Percentiles rank a stretch among this genome's conserved stretches.
Conservation (phyloP, 495 filamentous ascomycete genomes). For the Glonium stellatum region DNA sequence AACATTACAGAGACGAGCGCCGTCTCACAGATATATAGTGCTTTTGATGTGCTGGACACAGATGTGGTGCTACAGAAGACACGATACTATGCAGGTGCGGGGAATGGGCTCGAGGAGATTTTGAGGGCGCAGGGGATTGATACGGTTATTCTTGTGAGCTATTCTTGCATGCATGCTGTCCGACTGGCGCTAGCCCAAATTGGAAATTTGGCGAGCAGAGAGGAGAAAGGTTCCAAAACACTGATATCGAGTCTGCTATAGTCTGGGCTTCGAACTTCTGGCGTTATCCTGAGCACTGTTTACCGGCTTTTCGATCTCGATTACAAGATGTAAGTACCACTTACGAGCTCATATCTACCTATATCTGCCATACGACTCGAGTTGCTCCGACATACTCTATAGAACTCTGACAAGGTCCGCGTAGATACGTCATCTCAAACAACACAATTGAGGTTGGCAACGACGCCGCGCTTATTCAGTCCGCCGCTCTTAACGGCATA, state of each 20-base stretch:
- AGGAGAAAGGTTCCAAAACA: neutral
- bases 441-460: conserved; percentile 41
- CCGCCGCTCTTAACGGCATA: conserved; percentile 27
- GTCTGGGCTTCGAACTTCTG: too few relatives aligned
- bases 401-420: neutral
- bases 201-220: conserved; percentile 30
- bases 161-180: too few relatives aligned
- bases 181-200: conserved; percentile 30
- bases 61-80: conserved; percentile 41
- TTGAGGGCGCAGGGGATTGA: conserved; percentile 38
- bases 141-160: conserved; percentile 34
- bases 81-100: conserved; percentile 40
- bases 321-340: too few relatives aligned
- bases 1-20: conserved; percentile 16
- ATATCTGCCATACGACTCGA: too few relatives aligned
- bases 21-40: conserved; percentile 30
- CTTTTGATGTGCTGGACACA: conserved; percentile 32
- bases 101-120: conserved; percentile 41
- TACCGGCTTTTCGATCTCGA: too few relatives aligned
- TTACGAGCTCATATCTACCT: too few relatives aligned
- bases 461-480: conserved; percentile 31
- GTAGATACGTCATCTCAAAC: conserved; percentile 36
- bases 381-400: too few relatives aligned
- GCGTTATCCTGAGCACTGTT: too few relatives aligned
- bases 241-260: neutral